Evolutionary conservation across 345 rosid genomes (phyloP), one percentile per base, ranked within the genome.

Genomic region (Rhizophora apiculata): DNA sequence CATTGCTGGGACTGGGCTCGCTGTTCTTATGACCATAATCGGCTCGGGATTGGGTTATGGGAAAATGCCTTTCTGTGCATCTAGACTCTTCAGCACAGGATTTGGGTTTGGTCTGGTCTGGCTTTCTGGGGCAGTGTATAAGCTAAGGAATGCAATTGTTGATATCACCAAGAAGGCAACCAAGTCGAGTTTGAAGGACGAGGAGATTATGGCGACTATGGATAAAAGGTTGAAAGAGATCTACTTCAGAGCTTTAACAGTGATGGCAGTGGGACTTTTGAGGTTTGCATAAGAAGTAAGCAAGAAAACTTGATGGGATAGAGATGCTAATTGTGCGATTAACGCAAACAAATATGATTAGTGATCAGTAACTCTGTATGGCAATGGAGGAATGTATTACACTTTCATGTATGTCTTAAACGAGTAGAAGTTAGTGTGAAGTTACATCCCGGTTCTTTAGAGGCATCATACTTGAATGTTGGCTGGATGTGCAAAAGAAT

Each of bases 1-100:
- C 70, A 88, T 85, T 18, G 94, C 96, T 55, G 99, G 99, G 53
- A 87, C 91, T 43, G 97, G 97, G 61, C 76, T 95, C 8, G 91
- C 97, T 26, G 87, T 95, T 73, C 77, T 92, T 60, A 87, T 95
- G 72, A 82, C 89, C 22, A 87, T 95, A 18, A 16, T 72, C 46
- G 83, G 81, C 67, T 83, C 83, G 73, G 70, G 88, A 21, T 56
- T 27, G 62, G 92, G 88, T 61, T 81, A 79, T 34, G 85, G 87
- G 37, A 75, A 80, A 71, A 87, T 70, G 51, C 87, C 96, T 27
- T 82, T 89, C 39, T 84, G 88, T 66, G 69, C 88, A 36, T 82
- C 87, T 52, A 88, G 81, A 73, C 70, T 91, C 46, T 76, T 87
- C 48, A 89, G 80, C 82, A 74, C 92, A 11, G 90, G 90, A 46